Evolutionary conservation across 305 asterid species (phyloP), one percentile per base, ranked within the genome.

Genomic region (Solanum aculeatissimum): DNA sequence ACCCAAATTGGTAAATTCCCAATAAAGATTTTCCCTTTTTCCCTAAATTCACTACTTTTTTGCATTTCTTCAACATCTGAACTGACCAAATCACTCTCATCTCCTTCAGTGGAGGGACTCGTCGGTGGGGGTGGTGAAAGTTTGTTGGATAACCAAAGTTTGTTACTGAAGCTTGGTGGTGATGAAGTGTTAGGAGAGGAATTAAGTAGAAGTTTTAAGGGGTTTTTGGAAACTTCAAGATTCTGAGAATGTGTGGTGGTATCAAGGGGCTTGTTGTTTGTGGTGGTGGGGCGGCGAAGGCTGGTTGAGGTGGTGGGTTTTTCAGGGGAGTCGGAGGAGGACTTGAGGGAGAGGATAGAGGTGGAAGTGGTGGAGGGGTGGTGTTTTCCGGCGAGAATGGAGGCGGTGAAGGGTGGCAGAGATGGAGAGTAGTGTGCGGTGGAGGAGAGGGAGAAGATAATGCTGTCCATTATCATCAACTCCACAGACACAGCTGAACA

Each of bases 1-100:
- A 94, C 86, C 99, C 99, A 92, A 23, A 91, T 86, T 6, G 99
- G 99, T 54, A 97, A 87, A 87, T 97, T 97, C 9, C 99, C 99
- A 82, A 97, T 95, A 85, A 97, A 97, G 42, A 97, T 92, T 84
- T 97, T 97, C 7, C 99, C 98, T 60, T 88, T 90, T 86, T 97
- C 97, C 88, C 96, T 91, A 75, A 89, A 91, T 55, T 89, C 88
- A 82, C 62, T 87, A 85, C 91, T 57, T 80, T 54, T 81, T 47
- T 42, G 23, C 51, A 65, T 86, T 66, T 85, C 94, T 14, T 90
- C 88, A 6, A 13, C 10, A 27, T 65, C 86, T 8, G 51, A 38
- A 65, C 2, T 68, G 35, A 80, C 91, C 86, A 93, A 83, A 91
- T 51, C 80, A 42, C 81, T 89, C 42, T 40, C 79, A 29, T 88